These are phyloP conservation scores for Tricholoma hemisulphureum DNA, from an alignment of 768 basidiomycete species.

Conservation along the genomic window DNA sequence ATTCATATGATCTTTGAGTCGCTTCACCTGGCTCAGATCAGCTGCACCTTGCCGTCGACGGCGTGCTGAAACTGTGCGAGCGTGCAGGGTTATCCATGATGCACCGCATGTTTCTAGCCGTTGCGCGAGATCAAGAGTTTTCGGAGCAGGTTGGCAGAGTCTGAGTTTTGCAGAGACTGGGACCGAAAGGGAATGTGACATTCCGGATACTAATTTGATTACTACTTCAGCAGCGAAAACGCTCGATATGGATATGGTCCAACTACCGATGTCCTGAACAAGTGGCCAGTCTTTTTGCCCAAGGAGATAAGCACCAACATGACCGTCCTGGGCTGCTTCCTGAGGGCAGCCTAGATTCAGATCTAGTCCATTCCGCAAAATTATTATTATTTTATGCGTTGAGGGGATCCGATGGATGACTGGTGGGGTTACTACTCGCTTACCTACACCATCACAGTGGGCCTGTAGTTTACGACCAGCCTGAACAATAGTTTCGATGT, in stretches of 20 bases:
- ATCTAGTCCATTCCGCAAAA: conserved; percentile 42
- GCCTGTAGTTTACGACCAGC: conserved; percentile 60
- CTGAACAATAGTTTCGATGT: conserved; percentile 56
- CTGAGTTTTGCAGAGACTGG: conserved; percentile 67
- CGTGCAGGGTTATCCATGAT: conserved; percentile 72
- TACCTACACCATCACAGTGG: conserved; percentile 72
- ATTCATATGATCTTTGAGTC: conserved; percentile 47
- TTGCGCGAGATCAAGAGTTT: conserved; percentile 56
- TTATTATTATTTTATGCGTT: not conserved
- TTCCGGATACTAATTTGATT: conserved; percentile 52
- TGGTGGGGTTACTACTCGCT: conserved; percentile 13
- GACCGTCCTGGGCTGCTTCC: conserved; percentile 60
- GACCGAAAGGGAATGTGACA: conserved; percentile 60
- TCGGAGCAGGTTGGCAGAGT: conserved; percentile 50
- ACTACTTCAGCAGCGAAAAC: not conserved
- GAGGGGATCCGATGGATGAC: not conserved
- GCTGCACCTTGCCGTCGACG: conserved; percentile 72
- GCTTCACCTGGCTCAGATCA: conserved; percentile 58
- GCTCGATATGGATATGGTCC: not conserved
- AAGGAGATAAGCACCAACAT: conserved; percentile 76
- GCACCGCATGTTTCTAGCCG: conserved; percentile 64
- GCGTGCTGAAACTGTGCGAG: conserved; percentile 67
- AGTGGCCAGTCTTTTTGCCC: conserved; percentile 70
- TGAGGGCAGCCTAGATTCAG: conserved; percentile 83
- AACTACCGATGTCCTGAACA: conserved; percentile 60